phyloP scores from a whole-genome alignment of 345 rosid species.

The Rhizophora mangle region DNA sequence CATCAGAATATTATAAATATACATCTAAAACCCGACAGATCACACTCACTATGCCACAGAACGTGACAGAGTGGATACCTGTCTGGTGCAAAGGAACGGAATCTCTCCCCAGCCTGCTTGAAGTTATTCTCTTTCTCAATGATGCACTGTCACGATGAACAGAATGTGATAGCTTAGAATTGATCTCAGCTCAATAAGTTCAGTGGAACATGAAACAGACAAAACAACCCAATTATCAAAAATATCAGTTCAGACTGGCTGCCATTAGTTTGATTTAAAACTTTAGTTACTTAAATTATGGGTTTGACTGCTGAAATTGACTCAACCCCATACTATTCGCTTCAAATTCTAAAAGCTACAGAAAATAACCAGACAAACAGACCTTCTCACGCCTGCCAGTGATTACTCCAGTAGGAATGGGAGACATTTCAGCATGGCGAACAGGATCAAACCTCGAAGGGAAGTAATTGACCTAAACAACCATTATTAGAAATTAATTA shows the following conservation, averaged over 20 bases:
- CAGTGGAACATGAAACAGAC: neutral
- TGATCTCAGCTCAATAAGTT: neutral
- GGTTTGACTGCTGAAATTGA: neutral
- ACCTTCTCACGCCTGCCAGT: conserved; percentile 32
- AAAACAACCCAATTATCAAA: neutral
- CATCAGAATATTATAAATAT: neutral
- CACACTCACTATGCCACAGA: neutral
- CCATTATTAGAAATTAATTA: neutral
- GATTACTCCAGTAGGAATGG: conserved; percentile 18
- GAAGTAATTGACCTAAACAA: conserved; percentile 27
- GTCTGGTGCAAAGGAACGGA: conserved; percentile 27
- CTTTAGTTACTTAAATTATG: too few species aligned
- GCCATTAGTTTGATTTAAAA: too few species aligned
- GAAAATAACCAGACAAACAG: neutral
- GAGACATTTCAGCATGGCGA: conserved; percentile 28
- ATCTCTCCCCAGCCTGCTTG: conserved; percentile 34
- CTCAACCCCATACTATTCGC: neutral
- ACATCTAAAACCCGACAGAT: neutral
- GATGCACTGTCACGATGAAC: conserved; percentile 2
- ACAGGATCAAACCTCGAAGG: conserved; percentile 28
- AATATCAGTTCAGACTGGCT: too few species aligned
- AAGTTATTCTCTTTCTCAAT: conserved; percentile 33
- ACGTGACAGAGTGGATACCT: conserved; percentile 13
- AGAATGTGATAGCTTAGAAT: neutral
- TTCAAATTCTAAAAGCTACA: neutral